Evolutionary conservation across 495 filamentous ascomycete species (phyloP).

Genomic region (Trypethelium eluteriae): DNA sequence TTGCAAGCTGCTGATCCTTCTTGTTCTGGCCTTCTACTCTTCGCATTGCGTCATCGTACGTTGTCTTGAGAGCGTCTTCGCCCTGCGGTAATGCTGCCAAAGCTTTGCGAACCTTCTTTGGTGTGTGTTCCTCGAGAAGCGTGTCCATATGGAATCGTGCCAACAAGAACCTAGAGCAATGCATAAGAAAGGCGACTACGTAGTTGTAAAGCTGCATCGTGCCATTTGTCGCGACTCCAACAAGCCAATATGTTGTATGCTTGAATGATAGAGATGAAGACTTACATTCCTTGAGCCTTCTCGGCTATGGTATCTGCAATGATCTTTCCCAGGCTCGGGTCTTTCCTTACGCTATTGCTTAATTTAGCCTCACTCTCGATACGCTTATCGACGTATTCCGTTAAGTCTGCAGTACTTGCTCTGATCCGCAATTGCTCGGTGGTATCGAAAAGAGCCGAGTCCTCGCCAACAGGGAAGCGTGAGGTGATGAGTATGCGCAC

Average conservation of each 20-base stretch:
- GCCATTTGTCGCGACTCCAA: no score
- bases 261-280: neutral
- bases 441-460: conserved; percentile 1
- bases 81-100: conserved; percentile 3
- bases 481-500: conserved; percentile 4
- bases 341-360: conserved; percentile 1
- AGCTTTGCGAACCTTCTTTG: conserved; percentile 6
- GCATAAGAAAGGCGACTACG: neutral
- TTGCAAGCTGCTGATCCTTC: conserved; percentile 2
- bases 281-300: conserved; percentile 7
- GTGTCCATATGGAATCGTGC: conserved; percentile 7
- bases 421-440: neutral
- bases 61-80: neutral
- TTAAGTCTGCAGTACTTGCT: conserved; percentile 1
- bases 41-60: conserved; percentile 1
- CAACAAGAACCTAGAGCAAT: neutral
- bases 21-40: neutral
- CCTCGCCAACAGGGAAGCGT: neutral
- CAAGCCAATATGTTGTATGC: no score
- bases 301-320: conserved; percentile 9
- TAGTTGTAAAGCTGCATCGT: no score
- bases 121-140: neutral
- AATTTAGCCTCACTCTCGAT: conserved; percentile 7
- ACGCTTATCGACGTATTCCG: neutral
- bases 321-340: neutral